Percentiles rank a stretch among this genome's conserved stretches.
phyloP scores from a whole-genome alignment of 352 stramenopile species.

The Phytophthora quininea region DNA sequence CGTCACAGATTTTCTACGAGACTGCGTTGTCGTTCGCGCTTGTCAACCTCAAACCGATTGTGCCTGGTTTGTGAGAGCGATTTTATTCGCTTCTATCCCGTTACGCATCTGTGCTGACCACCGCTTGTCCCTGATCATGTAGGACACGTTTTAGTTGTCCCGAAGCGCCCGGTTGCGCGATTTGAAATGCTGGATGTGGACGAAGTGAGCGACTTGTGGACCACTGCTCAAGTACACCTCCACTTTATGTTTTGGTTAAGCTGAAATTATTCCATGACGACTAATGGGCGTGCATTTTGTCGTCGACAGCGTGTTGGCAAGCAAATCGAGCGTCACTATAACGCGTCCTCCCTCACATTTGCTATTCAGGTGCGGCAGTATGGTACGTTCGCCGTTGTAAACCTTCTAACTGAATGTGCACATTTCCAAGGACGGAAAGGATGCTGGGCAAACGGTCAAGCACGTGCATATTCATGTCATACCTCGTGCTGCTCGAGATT shows the following conservation, averaged over 20 bases:
- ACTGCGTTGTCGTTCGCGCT: slow-evolving; percentile 70
- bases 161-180: slow-evolving; percentile 72
- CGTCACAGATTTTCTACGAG: slow-evolving; percentile 68
- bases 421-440: slow-evolving; percentile 74
- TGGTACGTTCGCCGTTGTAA: background rate
- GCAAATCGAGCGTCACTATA: slow-evolving; percentile 77
- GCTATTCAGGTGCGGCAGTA: slow-evolving; percentile 75
- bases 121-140: too few species aligned
- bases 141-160: slow-evolving; percentile 92
- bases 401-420: background rate
- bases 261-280: too few species aligned
- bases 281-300: background rate
- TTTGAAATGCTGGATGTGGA: slow-evolving; percentile 82
- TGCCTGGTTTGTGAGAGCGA: slow-evolving; percentile 54
- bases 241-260: background rate
- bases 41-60: slow-evolving; percentile 95
- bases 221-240: slow-evolving; percentile 61
- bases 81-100: too few species aligned
- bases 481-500: slow-evolving; percentile 77
- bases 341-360: slow-evolving; percentile 87
- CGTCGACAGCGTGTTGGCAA: slow-evolving; percentile 60
- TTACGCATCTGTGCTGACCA: too few species aligned
- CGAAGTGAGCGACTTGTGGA: slow-evolving; percentile 92
- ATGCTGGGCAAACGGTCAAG: slow-evolving; percentile 90
- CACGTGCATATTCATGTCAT: slow-evolving; percentile 96